Evolutionary conservation across 2,329 filamentous ascomycete species (phyloP).

Genomic region (Cordyceps farinosa): DNA sequence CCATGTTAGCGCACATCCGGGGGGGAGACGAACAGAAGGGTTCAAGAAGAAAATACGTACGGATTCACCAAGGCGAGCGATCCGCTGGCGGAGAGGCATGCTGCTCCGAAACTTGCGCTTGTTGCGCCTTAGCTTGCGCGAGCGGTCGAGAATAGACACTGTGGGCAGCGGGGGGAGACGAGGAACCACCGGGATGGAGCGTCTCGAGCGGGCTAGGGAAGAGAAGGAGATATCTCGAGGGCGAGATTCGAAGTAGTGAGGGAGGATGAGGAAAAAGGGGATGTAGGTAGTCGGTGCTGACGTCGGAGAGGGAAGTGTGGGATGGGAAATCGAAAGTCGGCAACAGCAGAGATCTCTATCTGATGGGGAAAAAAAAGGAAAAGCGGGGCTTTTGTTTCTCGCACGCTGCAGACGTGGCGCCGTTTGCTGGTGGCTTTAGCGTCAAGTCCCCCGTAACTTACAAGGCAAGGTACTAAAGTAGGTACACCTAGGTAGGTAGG

Average conservation of each 20-base stretch:
- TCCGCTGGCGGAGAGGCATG: conserved; percentile 40
- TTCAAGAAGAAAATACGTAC: conserved; percentile 28
- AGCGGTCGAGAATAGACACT: conserved; percentile 8
- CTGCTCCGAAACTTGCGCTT: conserved; percentile 23
- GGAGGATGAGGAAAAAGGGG: neutral
- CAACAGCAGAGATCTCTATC: neutral
- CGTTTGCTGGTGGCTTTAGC: neutral
- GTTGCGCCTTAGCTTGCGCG: conserved; percentile 6
- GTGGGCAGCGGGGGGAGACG: neutral
- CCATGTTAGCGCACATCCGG: neutral
- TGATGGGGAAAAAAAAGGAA: neutral
- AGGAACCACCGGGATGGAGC: conserved; percentile 5
- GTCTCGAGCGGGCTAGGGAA: neutral
- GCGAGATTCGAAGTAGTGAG: neutral
- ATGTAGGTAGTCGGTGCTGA: neutral
- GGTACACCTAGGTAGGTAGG: too few species aligned
- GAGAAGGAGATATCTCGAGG: neutral
- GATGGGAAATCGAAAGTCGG: neutral
- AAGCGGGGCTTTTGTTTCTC: neutral
- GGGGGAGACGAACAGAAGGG: conserved; percentile 20
- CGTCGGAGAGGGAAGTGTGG: neutral
- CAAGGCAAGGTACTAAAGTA: too few species aligned
- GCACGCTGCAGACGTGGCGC: neutral
- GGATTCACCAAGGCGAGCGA: conserved; percentile 47
- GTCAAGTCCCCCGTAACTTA: neutral